These are phyloP conservation scores for Linderina pennispora DNA, from an alignment of 192 early-diverging fungal species.

Conservation along the genomic window DNA sequence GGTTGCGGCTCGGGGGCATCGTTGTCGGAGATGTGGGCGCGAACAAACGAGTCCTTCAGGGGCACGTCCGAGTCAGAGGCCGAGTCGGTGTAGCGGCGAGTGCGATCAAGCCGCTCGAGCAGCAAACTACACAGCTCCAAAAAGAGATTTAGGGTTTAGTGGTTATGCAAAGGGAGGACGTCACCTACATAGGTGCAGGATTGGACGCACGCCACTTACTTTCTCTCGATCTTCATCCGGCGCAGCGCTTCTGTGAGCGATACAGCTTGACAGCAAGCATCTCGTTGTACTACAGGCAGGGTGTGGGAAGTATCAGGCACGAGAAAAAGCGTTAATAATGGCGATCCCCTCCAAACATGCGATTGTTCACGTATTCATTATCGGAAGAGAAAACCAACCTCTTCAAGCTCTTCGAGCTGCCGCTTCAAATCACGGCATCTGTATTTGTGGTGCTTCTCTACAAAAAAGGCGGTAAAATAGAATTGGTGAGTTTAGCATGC, in stretches of 20 bases:
- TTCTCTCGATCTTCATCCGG: slow-evolving; percentile 45
- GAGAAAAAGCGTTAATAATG: too few relatives aligned
- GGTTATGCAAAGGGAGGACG: too few relatives aligned
- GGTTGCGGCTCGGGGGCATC: slow-evolving; percentile 6
- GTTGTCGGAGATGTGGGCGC: slow-evolving; percentile 17
- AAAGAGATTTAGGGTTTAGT: too few relatives aligned
- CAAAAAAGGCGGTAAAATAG: neutral
- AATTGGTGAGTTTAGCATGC: too few relatives aligned
- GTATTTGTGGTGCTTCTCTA: slow-evolving; percentile 50
- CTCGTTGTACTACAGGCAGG: slow-evolving; percentile 28
- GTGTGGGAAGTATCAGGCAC: too few relatives aligned
- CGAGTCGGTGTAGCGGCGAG: slow-evolving; percentile 25
- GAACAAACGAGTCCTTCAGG: slow-evolving; percentile 35
- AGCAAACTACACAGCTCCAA: too few relatives aligned
- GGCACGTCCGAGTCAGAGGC: slow-evolving; percentile 38
- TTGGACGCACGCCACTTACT: too few relatives aligned
- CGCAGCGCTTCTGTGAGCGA: slow-evolving; percentile 40
- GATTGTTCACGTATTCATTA: too few relatives aligned
- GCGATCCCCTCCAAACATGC: too few relatives aligned
- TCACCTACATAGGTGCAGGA: too few relatives aligned
- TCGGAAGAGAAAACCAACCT: too few relatives aligned
- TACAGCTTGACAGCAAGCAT: slow-evolving; percentile 36
- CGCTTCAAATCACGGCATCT: slow-evolving; percentile 44
- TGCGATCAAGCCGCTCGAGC: slow-evolving; percentile 39
- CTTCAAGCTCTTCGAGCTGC: slow-evolving; percentile 46